Base-by-base conservation (phyloP, 805 yeast species). In the Cyberlindnera maclurae region DNA sequence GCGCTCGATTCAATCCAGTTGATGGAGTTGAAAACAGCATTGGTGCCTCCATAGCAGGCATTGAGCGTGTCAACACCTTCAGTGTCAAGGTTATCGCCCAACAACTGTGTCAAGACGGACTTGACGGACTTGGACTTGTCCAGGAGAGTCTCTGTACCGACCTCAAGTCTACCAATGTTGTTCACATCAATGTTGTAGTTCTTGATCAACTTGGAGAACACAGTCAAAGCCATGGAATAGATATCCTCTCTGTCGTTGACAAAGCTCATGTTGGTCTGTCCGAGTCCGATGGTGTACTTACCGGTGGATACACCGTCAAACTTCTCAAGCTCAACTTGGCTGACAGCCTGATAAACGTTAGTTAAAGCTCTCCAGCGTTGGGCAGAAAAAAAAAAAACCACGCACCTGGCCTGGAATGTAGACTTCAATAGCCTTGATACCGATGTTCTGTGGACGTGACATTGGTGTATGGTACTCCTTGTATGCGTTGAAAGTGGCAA, bases 31-130 rank as follows among this genome's bases (percentile, higher is more conserved):
- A 93, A 80, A 24, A 93, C 75, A 10, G 98, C 97, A 55, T 80
- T 79, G 47, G 97, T 90, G 64, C 97, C 98, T 64, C 98, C 98
- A 65, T 93, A 93, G 70, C 98, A 93, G 26, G 98, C 98, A 64
- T 93, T 93, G 55, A 88, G 63, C 49, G 95, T 88, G 66, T 93
- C 98, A 46, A 93, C 71, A 65, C 98, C 98, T 68, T 93, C 98
- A 53, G 90, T 71, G 58, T 93, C 97, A 54, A 72, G 65, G 73
- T 93, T 93, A 38, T 77, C 90, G 42, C 82, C 87, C 51, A 93
- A 81, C 50, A 93, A 77, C 68, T 89, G 97, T 85, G 88, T 90
- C 63, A 93, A 73, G 31, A 93, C 95, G 28, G 96, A 78, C 70
- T 93, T 93, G 58, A 90, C 95, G 31, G 96, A 83, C 71, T 93